Evolutionary conservation across 2,329 filamentous ascomycete species (phyloP), one percentile per base, ranked within the genome.

Genomic region (Seiridium cupressi): DNA sequence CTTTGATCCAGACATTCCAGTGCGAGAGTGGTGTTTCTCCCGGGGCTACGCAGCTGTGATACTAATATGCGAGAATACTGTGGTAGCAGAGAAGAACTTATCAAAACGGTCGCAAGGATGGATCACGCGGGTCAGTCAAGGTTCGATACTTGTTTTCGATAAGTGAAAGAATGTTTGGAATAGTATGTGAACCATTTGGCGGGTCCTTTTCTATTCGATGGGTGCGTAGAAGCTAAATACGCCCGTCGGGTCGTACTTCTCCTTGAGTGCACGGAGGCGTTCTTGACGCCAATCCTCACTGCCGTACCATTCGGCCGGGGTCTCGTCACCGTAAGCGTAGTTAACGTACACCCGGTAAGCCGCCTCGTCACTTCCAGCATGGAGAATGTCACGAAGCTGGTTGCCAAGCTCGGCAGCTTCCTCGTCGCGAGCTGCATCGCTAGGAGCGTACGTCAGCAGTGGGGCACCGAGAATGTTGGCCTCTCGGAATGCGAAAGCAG

Each of bases 281-380:
- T 77, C 67, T 63, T 80, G 70, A 11, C 83, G 74, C 80, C 81
- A 84, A 44, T 64, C 57, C 55, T 83, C 83, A 56, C 71, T 70
- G 6, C 82, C 82, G 64, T 86, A 85, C 71, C 76, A 73, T 2
- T 71, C 67, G 53, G 70, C 59, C 0, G 71, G 65, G 1, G 67
- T 66, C 70, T 84, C 81, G 8, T 79, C 72, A 1, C 81, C 81
- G 57, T 76, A 75, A 0, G 81, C 82, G 63, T 84, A 85, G 69
- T 85, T 85, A 56, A 83, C 74, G 60, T 84, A 83, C 0, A 73
- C 68, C 55, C 75, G 47, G 1, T 65, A 57, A 26, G 68, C 59
- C 2, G 74, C 77, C 53, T 66, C 76, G 1, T 68, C 73, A 8
- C 68, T 60, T 44, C 71, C 66, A 32, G 46, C 46, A 32, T 48